A percentile compares a stretch with the other conserved stretches of the same genome.
phyloP scores from a whole-genome alignment of 2,329 filamentous ascomycete genomes.

The Fusarium lateritium region DNA sequence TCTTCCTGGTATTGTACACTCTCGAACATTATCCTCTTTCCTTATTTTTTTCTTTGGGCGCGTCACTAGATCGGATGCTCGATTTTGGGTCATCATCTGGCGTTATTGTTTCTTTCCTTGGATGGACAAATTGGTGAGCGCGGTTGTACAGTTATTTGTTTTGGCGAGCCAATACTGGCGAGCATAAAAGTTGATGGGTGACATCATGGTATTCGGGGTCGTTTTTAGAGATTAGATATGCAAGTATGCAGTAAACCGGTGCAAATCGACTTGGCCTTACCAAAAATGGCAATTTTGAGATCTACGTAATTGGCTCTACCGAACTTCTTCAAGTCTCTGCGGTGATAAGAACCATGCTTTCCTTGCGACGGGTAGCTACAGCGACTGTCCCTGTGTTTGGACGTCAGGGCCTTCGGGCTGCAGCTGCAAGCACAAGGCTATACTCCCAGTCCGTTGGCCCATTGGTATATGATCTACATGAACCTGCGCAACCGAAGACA shows the following conservation, averaged over 20 bases:
- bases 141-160: constrained; percentile 13
- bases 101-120: constrained; percentile 6
- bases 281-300: constrained; percentile 41
- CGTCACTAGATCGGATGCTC: not conserved
- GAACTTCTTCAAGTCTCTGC: constrained; percentile 21
- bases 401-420: constrained; percentile 5
- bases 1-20: constrained; percentile 4
- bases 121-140: constrained; percentile 2
- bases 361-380: constrained; percentile 30
- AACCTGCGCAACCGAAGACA: constrained; percentile 62
- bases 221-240: constrained; percentile 39
- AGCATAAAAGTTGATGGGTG: constrained; percentile 23
- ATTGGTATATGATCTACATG: constrained; percentile 77
- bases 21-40: not conserved
- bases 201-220: constrained; percentile 34
- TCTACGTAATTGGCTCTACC: constrained; percentile 38
- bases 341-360: constrained; percentile 38
- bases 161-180: constrained; percentile 1
- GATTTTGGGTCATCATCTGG: constrained; percentile 3
- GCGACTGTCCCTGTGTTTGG: constrained; percentile 4
- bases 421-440: constrained; percentile 21
- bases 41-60: constrained; percentile 1
- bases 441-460: constrained; percentile 49
- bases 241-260: constrained; percentile 44
- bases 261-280: constrained; percentile 25